Evolutionary conservation across 768 basidiomycete species (phyloP).

Genomic region (Russula virescens): DNA sequence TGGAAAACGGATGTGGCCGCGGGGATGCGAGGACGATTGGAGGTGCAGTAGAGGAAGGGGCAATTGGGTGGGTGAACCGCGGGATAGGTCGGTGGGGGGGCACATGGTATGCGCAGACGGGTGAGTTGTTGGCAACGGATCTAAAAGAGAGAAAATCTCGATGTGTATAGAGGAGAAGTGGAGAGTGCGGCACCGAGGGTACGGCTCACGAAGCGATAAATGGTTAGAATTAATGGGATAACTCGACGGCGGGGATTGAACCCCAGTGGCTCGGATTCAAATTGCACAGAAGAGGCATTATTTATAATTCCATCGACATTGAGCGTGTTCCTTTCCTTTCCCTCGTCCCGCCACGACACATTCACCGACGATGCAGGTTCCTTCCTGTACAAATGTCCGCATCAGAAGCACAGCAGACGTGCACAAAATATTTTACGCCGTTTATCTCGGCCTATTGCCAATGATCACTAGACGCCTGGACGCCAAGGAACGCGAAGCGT

Average conservation of each 20-base stretch:
- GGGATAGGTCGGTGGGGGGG: not conserved
- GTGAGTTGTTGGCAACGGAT: too few species aligned
- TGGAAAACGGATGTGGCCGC: constrained; percentile 1
- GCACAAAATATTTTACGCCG: constrained; percentile 75
- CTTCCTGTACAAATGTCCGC: constrained; percentile 69
- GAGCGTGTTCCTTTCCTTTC: constrained; percentile 17
- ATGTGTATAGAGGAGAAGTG: not conserved
- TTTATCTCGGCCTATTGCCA: constrained; percentile 59
- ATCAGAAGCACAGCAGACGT: constrained; percentile 76
- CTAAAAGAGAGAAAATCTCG: constrained; percentile 7
- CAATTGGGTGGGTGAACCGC: not conserved
- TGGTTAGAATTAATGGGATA: constrained; percentile 10
- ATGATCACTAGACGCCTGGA: constrained; percentile 79
- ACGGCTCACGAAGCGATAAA: not conserved
- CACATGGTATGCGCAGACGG: not conserved
- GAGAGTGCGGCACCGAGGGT: not conserved
- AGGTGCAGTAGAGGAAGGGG: too few species aligned
- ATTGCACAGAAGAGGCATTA: constrained; percentile 19
- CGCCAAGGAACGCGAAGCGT: constrained; percentile 64
- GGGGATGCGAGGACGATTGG: constrained; percentile 6
- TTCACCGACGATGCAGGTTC: constrained; percentile 55
- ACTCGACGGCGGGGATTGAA: constrained; percentile 17
- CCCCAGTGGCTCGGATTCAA: constrained; percentile 19
- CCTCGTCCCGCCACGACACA: constrained; percentile 24
- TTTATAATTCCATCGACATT: constrained; percentile 22